Base-by-base conservation (phyloP, 768 basidiomycete genomes). In the Lactifluus subvellereus region DNA sequence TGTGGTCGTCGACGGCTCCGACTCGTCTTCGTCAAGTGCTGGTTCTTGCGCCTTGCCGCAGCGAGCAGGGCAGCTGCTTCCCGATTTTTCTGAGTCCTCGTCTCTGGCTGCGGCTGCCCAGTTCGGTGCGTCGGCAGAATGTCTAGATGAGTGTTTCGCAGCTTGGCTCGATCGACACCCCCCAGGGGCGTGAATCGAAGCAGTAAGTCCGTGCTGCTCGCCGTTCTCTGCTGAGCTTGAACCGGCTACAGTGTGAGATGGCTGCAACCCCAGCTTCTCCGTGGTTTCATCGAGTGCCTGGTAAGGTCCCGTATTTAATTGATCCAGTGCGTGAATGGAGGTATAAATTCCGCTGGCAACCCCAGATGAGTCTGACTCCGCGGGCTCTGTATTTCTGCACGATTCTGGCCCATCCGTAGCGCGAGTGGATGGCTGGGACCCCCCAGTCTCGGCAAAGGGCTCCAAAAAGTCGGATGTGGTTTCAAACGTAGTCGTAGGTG, bases 21-120 rank as follows among this genome's bases (percentile, higher is more conserved):
- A 42, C 14, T 33, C 54, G 16, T 37, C 22, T 22, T 27, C 38
- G 22, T 47, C 43, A 3, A 16, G 45, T 40, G 30, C 30, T 30
- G 27, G 14, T 32, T 50, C 38, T 7, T 47, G 27, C 22, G 43
- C 27, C 14, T 45, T 16, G 37, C 6, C 37, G 16, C 37, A 35
- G 18, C 48, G 30, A 33, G 52, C 47, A 1, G 14, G 27, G 20
- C 18, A 10, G 16, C 33, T 38, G 16, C 13, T n/a, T 51, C 40
- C 33, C 1, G 62, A 43, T 6, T 52, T 32, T 32, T n/a, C 10
- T 2, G 58, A 56, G 14, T 50, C 54, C 38, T 60, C 6, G 3
- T 32, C 53, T 40, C 40, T 64, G 27, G 40, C 59, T 8, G 22
- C 48, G 10, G 62, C 57, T 14, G 62, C 62, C 62, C 63, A 60